phyloP scores from a whole-genome alignment of 164 flowering plant species.

The Aristolochia fimbriata region DNA sequence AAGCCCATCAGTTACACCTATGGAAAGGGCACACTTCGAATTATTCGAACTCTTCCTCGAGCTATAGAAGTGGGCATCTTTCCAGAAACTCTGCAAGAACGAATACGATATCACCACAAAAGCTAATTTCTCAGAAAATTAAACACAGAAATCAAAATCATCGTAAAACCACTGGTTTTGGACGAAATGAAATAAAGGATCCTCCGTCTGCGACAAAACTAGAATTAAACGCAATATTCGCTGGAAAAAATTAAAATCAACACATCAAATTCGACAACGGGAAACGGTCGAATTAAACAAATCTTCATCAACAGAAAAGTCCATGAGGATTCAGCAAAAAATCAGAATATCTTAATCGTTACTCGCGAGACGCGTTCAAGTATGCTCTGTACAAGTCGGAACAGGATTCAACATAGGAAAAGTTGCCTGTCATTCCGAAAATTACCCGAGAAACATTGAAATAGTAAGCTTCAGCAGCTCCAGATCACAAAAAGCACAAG shows the following conservation, averaged over 20 bases:
- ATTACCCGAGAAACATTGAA: too few relatives aligned
- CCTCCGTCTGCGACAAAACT: background rate
- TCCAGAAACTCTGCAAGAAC: constrained; percentile 4
- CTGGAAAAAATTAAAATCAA: background rate
- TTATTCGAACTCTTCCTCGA: background rate
- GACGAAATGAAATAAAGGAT: background rate
- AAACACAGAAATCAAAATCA: background rate
- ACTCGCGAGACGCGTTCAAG: too few relatives aligned
- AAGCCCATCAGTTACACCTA: background rate
- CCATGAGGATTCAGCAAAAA: too few relatives aligned
- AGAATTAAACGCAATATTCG: background rate
- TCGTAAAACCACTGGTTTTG: background rate
- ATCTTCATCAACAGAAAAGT: too few relatives aligned
- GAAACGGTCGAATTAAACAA: background rate
- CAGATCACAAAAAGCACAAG: too few relatives aligned
- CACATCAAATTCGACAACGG: background rate
- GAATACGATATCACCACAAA: background rate
- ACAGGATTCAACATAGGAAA: too few relatives aligned
- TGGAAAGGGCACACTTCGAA: background rate
- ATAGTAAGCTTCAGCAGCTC: too few relatives aligned
- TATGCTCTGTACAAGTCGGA: too few relatives aligned
- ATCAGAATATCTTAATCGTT: too few relatives aligned
- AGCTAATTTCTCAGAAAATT: background rate
- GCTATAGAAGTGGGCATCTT: constrained; percentile 1
- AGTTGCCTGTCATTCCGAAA: too few relatives aligned